Conservation (phyloP, 1,284 basidiomycete species). For the Lignosus rhinocerotis region DNA sequence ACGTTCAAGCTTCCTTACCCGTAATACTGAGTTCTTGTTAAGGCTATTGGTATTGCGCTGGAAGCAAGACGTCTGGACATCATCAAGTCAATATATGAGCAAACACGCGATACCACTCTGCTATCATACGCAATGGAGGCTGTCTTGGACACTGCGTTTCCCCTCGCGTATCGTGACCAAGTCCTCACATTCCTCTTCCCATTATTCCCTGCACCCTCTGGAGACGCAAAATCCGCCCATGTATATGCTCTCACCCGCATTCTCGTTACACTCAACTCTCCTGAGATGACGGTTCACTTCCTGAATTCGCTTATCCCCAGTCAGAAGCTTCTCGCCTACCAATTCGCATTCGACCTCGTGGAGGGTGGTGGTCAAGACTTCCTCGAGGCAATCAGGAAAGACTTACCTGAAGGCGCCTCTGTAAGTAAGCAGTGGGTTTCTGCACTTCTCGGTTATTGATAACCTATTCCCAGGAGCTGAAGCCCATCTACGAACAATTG, state of each 20-base stretch:
- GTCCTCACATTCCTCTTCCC: constrained; percentile 86
- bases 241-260: constrained; percentile 82
- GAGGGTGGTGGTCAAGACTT: constrained; percentile 94
- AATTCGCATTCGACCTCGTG: constrained; percentile 91
- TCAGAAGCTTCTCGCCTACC: constrained; percentile 81
- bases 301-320: constrained; percentile 71
- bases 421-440: constrained; percentile 38
- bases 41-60: constrained; percentile 93
- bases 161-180: constrained; percentile 79
- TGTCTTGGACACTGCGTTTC: constrained; percentile 81
- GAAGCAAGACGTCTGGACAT: constrained; percentile 88
- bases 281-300: constrained; percentile 71
- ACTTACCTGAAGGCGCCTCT: constrained; percentile 64
- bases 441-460: constrained; percentile 1
- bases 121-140: constrained; percentile 91
- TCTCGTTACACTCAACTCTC: constrained; percentile 83
- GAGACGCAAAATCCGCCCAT: constrained; percentile 71
- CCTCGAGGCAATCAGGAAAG: constrained; percentile 69
- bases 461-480: constrained; percentile 48
- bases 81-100: constrained; percentile 73
- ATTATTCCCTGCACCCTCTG: constrained; percentile 70
- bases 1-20: constrained; percentile 3
- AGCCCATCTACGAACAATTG: constrained; percentile 68
- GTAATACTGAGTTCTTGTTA: constrained; percentile 1
- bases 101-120: constrained; percentile 72